A percentile compares a stretch with the other conserved stretches of the same genome.
Evolutionary conservation across 2,329 filamentous ascomycete species (phyloP).

Genomic region (Alternaria sp.): DNA sequence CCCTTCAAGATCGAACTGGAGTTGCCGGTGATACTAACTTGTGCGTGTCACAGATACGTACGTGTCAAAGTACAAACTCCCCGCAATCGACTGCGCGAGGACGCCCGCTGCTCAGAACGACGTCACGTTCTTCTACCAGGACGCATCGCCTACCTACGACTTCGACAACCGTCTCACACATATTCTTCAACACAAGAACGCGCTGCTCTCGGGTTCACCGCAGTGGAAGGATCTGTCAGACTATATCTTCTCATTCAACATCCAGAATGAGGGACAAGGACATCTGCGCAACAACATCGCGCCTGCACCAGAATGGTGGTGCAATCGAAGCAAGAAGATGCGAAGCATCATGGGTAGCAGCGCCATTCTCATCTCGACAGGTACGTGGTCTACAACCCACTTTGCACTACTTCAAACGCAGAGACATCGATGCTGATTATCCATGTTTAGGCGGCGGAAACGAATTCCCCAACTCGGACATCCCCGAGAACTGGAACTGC

Average conservation of each 20-base stretch:
- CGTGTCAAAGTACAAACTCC: not conserved
- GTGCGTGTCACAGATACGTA: not conserved
- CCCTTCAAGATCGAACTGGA: no score
- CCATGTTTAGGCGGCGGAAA: not conserved
- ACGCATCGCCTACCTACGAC: slow-evolving; percentile 11
- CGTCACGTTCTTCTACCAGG: slow-evolving; percentile 10
- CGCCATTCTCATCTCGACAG: slow-evolving; percentile 9
- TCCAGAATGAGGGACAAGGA: slow-evolving; percentile 11
- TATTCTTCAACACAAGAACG: not conserved
- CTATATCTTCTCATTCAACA: slow-evolving; percentile 11
- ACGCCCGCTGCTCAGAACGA: slow-evolving; percentile 4
- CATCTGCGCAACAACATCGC: slow-evolving; percentile 7
- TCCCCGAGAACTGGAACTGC: not conserved
- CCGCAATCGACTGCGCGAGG: not conserved
- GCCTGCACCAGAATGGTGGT: slow-evolving; percentile 9
- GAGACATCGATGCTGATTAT: not conserved
- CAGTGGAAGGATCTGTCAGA: slow-evolving; percentile 9
- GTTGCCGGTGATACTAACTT: not conserved
- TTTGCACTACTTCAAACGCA: no score
- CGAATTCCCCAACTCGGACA: not conserved
- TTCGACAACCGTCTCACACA: slow-evolving; percentile 11
- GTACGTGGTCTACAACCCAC: not conserved
- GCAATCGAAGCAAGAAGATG: slow-evolving; percentile 14
- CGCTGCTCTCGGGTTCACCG: not conserved
- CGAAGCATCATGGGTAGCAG: slow-evolving; percentile 7